Evolutionary conservation across 768 basidiomycete species (phyloP).

Genomic region (Russula ochroleuca): DNA sequence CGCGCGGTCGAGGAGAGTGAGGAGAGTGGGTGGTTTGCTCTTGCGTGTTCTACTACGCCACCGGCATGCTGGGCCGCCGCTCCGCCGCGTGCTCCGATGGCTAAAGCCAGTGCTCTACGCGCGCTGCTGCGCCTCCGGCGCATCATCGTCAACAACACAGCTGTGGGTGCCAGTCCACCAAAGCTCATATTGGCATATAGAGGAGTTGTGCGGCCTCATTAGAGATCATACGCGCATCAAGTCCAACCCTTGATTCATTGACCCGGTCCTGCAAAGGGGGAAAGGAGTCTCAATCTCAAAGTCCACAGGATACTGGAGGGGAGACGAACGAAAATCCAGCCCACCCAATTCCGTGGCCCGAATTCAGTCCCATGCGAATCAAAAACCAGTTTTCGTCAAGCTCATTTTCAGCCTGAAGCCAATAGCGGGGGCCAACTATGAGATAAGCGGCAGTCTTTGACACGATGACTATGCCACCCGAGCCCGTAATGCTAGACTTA

Average conservation of each 20-base stretch:
- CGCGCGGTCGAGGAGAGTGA: no score
- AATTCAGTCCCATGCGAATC: slow-evolving; percentile 49
- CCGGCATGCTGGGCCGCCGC: no score
- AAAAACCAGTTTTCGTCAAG: slow-evolving; percentile 74
- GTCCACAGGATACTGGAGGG: not conserved
- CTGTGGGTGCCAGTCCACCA: no score
- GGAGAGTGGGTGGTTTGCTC: no score
- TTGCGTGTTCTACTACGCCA: no score
- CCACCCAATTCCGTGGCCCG: slow-evolving; percentile 69
- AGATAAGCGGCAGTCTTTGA: slow-evolving; percentile 65
- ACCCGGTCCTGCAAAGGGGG: slow-evolving; percentile 37
- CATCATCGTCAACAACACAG: no score
- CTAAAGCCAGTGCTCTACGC: no score
- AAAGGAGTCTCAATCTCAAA: slow-evolving; percentile 2
- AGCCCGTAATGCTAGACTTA: slow-evolving; percentile 52
- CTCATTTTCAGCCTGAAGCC: slow-evolving; percentile 69
- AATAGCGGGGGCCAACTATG: slow-evolving; percentile 78
- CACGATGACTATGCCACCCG: slow-evolving; percentile 67
- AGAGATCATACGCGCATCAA: slow-evolving; percentile 81
- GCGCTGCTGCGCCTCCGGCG: no score
- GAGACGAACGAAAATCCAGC: slow-evolving; percentile 48
- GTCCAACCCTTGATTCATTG: slow-evolving; percentile 56
- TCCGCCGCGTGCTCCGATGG: no score
- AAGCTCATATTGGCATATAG: no score
- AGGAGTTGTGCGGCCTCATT: slow-evolving; percentile 64